A percentile compares a stretch with the other conserved stretches of the same genome.
Evolutionary conservation across 345 rosid genomes (phyloP).

Genomic region (Aquilaria yunnanensis): DNA sequence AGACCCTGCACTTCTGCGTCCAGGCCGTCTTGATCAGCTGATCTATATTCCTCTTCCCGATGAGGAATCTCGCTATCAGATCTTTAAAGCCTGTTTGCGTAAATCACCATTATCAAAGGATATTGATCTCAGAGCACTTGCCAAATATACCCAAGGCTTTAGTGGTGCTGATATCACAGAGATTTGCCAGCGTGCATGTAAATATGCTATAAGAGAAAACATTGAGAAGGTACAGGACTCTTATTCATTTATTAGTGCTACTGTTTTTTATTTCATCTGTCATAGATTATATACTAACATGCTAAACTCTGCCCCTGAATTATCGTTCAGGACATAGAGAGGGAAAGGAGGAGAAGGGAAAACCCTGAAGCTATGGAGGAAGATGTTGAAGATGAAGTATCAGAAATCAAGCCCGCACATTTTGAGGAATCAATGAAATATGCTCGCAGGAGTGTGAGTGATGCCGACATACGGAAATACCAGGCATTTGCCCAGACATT

Average conservation of each 20-base stretch:
- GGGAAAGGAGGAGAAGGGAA: conserved; percentile 66
- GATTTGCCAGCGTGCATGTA: conserved; percentile 91
- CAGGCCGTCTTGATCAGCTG: conserved; percentile 92
- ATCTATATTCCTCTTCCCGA: conserved; percentile 97
- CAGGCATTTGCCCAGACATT: conserved; percentile 94
- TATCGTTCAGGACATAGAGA: conserved; percentile 68
- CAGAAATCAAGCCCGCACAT: conserved; percentile 82
- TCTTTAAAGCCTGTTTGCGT: conserved; percentile 86
- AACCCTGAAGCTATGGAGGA: conserved; percentile 99
- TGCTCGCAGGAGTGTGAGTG: conserved; percentile 88
- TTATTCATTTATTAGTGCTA: not conserved
- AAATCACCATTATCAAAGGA: conserved; percentile 87
- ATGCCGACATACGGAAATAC: conserved; percentile 90
- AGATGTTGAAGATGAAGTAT: conserved; percentile 70
- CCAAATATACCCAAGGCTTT: conserved; percentile 86
- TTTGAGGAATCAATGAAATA: conserved; percentile 94
- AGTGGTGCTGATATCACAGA: conserved; percentile 98
- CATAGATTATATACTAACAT: not conserved
- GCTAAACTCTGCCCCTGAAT: no score
- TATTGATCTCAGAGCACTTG: conserved; percentile 80
- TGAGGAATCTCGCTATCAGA: conserved; percentile 79
- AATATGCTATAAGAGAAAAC: conserved; percentile 91
- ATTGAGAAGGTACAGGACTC: conserved; percentile 63
- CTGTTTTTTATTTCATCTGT: not conserved
- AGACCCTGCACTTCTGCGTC: conserved; percentile 90